phyloP scores from a whole-genome alignment of 139 green algal species.

The Volvox reticuliferus region DNA sequence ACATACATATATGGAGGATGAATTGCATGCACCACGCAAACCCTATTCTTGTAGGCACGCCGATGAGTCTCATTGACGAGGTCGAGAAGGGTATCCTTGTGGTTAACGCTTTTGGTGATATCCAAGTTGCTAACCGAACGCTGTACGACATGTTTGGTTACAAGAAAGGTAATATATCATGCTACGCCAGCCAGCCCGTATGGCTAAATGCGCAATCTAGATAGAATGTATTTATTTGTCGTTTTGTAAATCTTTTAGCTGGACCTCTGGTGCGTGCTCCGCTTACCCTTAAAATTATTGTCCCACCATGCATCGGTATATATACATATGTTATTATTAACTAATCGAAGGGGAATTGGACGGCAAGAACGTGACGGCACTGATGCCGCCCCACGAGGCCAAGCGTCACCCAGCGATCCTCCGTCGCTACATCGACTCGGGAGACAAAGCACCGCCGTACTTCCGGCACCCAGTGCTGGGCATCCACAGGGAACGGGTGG shows the following conservation, averaged over 20 bases:
- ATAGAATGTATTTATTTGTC: too few species aligned
- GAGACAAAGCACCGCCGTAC: conserved; percentile 28
- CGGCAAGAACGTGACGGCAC: conserved; percentile 29
- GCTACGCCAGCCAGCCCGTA: too few species aligned
- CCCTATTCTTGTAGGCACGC: conserved; percentile 29
- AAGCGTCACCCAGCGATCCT: conserved; percentile 34
- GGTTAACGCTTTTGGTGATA: conserved; percentile 29
- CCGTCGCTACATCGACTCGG: conserved; percentile 34
- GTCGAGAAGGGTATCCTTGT: conserved; percentile 35
- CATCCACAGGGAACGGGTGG: conserved; percentile 28
- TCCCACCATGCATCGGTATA: too few species aligned
- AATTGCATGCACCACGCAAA: too few species aligned
- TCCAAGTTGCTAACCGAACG: conserved; percentile 28
- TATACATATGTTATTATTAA: too few species aligned
- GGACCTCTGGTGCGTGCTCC: too few species aligned
- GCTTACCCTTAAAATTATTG: too few species aligned
- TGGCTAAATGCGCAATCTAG: too few species aligned
- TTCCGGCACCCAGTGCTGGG: conserved; percentile 39
- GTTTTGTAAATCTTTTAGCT: too few species aligned
- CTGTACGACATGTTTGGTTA: conserved; percentile 40
- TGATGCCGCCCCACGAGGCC: conserved; percentile 34
- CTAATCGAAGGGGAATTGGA: conserved; percentile 21
- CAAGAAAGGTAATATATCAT: conserved; percentile 41
- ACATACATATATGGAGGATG: too few species aligned
- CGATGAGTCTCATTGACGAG: conserved; percentile 36